phyloP scores from a whole-genome alignment of 768 basidiomycete genomes.

The Pulveroboletus ravenelii region DNA sequence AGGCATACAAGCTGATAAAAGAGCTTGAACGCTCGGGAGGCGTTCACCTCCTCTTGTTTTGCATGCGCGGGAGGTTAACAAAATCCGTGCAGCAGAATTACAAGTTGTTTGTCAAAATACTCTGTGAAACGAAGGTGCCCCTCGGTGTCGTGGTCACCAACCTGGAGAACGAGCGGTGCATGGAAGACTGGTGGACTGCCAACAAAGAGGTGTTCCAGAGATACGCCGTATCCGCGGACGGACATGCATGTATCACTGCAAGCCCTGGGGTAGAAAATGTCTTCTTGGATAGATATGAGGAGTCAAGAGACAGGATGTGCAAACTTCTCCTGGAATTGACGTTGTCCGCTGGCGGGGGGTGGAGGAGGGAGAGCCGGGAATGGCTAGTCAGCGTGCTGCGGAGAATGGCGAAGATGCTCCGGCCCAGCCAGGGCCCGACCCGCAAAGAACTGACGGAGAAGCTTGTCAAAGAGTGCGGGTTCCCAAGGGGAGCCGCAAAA shows the following conservation, averaged over 20 bases:
- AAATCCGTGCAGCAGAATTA: slow-evolving; percentile 36
- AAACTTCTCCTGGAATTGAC: slow-evolving; percentile 11
- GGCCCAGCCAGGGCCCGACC: slow-evolving; percentile 1
- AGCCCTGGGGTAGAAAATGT: slow-evolving; percentile 20
- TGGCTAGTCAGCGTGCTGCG: slow-evolving; percentile 20
- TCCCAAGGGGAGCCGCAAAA: slow-evolving; percentile 14
- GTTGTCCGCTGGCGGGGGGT: slow-evolving; percentile 1
- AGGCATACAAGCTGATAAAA: slow-evolving; percentile 32
- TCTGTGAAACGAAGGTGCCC: slow-evolving; percentile 37
- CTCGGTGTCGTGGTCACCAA: slow-evolving; percentile 36
- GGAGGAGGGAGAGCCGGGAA: slow-evolving; percentile 14
- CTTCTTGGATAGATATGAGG: slow-evolving; percentile 27
- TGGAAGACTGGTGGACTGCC: slow-evolving; percentile 37
- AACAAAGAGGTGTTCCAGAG: slow-evolving; percentile 31
- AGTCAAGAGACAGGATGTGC: slow-evolving; percentile 26
- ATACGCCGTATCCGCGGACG: slow-evolving; percentile 27
- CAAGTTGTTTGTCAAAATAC: slow-evolving; percentile 34
- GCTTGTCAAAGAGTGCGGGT: slow-evolving; percentile 13
- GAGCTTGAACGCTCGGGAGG: slow-evolving; percentile 30
- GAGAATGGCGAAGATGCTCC: slow-evolving; percentile 18
- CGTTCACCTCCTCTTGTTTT: slow-evolving; percentile 37
- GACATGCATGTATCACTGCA: slow-evolving; percentile 40
- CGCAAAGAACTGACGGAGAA: slow-evolving; percentile 9
- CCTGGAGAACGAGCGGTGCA: slow-evolving; percentile 33
- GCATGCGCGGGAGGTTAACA: slow-evolving; percentile 37